Evolutionary conservation across 176 grass and related monocot genomes (phyloP), one percentile per base, ranked within the genome.

Genomic region (Carex kokanica): DNA sequence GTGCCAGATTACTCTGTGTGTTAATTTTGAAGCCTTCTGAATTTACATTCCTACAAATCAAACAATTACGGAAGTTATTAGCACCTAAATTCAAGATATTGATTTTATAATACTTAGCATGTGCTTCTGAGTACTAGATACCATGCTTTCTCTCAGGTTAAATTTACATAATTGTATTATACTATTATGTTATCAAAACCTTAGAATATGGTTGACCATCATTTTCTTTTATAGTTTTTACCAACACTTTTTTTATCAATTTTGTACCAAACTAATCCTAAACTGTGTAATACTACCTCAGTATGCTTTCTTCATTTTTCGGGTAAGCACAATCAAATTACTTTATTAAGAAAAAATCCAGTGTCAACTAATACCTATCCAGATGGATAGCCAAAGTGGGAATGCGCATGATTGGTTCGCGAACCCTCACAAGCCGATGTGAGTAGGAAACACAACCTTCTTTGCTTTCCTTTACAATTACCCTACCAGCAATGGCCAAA

Each of bases 311-410:
- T 83, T 78, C 11, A 41, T 61, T 43, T 38, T 60, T 60, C 58
- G 63, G 59, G 57, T 25, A 81, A 81, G n/a, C 67, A 17, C 14
- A 60, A 72, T 40, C 45, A 23, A 85, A 61, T 63, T 51, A 85
- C 13, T 49, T 60, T 41, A 41, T 18, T 18, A 84, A 74, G 40
- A 34, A 41, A 74, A 75, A 24, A 14, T 56, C 81, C 64, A 49
- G 32, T 13, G 10, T 24, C 31, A 81, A 43, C 59, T 60, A 40
- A 41, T 81, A 97, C 94, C 83, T 97, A 60, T 97, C 92, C 14
- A 97, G 85, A 75, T 97, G 94, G 86, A 97, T 97, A 86, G 94
- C 94, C 71, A 97, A 82, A 68, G 92, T 91, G 55, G 94, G 94
- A 83, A 97, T 95, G 54, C 96, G 88, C 88, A 98, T 87, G 63